phyloP scores from a whole-genome alignment of 345 rosid species.

The Diplotaxis tenuifolia region DNA sequence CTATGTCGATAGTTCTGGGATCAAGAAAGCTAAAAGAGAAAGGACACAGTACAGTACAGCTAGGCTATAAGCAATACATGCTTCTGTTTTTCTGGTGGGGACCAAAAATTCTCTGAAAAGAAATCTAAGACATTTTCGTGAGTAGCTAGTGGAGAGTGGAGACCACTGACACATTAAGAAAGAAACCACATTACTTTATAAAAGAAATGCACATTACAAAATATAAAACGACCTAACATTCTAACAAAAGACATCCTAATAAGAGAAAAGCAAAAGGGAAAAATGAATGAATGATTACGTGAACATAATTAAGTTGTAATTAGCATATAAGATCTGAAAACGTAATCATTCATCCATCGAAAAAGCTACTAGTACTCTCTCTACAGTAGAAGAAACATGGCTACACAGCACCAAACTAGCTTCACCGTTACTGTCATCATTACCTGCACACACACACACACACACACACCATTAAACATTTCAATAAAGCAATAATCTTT shows the following conservation, averaged over 20 bases:
- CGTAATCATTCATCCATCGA: slow-evolving; percentile 23
- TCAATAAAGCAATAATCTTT: neutral
- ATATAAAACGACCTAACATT: slow-evolving; percentile 19
- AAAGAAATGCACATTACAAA: slow-evolving; percentile 10
- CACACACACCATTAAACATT: neutral
- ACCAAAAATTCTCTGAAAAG: slow-evolving; percentile 24
- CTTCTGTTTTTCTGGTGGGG: neutral
- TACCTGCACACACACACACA: slow-evolving; percentile 33
- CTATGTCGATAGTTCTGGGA: neutral
- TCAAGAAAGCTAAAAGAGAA: neutral
- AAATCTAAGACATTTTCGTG: slow-evolving; percentile 24
- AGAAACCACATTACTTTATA: slow-evolving; percentile 9
- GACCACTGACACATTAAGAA: slow-evolving; percentile 20
- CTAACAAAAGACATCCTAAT: slow-evolving; percentile 30
- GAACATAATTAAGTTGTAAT: slow-evolving; percentile 23
- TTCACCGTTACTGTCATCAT: slow-evolving; percentile 30
- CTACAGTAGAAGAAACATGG: slow-evolving; percentile 28
- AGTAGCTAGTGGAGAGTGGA: slow-evolving; percentile 20
- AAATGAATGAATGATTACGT: slow-evolving; percentile 26
- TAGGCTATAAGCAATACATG: slow-evolving; percentile 13
- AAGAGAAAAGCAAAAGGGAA: slow-evolving; percentile 14
- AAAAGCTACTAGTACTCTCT: slow-evolving; percentile 4
- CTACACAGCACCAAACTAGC: slow-evolving; percentile 23
- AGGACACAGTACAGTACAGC: slow-evolving; percentile 17
- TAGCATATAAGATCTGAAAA: slow-evolving; percentile 22